These are phyloP conservation scores for Artemisia princeps DNA, from an alignment of 140 eudicot species.

Conservation along the genomic window DNA sequence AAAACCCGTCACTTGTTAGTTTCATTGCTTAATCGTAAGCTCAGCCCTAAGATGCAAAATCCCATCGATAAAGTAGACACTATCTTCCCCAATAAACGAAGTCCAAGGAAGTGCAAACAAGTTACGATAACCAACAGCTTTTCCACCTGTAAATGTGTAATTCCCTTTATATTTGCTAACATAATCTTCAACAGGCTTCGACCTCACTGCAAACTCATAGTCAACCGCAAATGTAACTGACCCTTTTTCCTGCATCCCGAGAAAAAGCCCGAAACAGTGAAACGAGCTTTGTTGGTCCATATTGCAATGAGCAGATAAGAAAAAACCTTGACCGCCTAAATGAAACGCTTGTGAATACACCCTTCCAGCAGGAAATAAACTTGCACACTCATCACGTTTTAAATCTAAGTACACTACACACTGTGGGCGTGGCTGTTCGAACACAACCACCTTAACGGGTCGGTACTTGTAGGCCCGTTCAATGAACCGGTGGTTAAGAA, in stretches of 20 bases:
- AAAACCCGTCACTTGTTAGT: conserved; percentile 7
- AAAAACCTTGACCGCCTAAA: conserved; percentile 73
- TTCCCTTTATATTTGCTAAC: conserved; percentile 46
- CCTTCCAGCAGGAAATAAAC: conserved; percentile 46
- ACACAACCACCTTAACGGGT: conserved; percentile 51
- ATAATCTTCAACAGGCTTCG: conserved; percentile 37
- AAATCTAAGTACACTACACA: conserved; percentile 60
- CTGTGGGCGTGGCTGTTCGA: conserved; percentile 57
- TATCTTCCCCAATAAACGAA: conserved; percentile 51
- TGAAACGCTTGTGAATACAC: conserved; percentile 68
- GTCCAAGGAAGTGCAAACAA: conserved; percentile 54
- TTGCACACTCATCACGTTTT: conserved; percentile 48
- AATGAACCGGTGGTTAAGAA: conserved; percentile 27
- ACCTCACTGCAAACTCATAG: conserved; percentile 62
- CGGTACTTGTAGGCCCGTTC: conserved; percentile 63
- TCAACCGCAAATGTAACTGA: conserved; percentile 46
- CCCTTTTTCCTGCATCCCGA: conserved; percentile 70
- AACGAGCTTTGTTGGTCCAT: conserved; percentile 53
- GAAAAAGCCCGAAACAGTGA: conserved; percentile 60
- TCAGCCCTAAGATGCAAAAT: conserved; percentile 58
- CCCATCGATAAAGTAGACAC: conserved; percentile 54
- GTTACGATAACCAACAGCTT: conserved; percentile 62
- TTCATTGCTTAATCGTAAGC: conserved; percentile 49
- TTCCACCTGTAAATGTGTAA: conserved; percentile 51
- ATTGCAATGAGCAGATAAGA: conserved; percentile 56